These are phyloP conservation scores for Candida nemodendra DNA, from an alignment of 805 yeast genomes.

Conservation along the genomic window DNA sequence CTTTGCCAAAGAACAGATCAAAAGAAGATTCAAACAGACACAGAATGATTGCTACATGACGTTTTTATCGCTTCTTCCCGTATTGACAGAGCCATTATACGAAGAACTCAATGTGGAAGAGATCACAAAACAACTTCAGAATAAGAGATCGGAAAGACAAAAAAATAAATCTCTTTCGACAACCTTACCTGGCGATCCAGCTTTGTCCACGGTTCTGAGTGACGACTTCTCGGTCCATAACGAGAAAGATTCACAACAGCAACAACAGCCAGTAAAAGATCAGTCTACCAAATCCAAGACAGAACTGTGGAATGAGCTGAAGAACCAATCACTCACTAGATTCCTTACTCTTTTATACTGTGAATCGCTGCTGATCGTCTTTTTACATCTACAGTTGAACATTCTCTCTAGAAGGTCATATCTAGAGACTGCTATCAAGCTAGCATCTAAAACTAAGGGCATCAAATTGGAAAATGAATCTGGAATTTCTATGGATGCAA, in stretches of 20 bases:
- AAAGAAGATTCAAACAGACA: constrained; percentile 83
- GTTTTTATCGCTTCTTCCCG: constrained; percentile 77
- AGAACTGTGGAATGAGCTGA: constrained; percentile 82
- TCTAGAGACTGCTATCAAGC: constrained; percentile 68
- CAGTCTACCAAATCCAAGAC: constrained; percentile 44
- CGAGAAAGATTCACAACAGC: constrained; percentile 13
- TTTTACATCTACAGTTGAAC: constrained; percentile 84
- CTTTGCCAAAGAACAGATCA: constrained; percentile 64
- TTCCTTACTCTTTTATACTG: constrained; percentile 69
- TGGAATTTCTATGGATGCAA: constrained; percentile 18
- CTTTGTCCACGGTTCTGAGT: constrained; percentile 31
- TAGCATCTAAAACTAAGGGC: constrained; percentile 53
- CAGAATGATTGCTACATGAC: constrained; percentile 88
- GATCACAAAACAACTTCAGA: constrained; percentile 66
- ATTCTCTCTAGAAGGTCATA: constrained; percentile 85
- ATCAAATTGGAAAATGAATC: constrained; percentile 27
- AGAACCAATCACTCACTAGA: constrained; percentile 70
- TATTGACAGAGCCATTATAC: constrained; percentile 62
- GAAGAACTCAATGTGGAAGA: constrained; percentile 67
- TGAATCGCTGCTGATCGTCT: constrained; percentile 64
- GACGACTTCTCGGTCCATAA: constrained; percentile 40
- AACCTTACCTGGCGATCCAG: constrained; percentile 16
- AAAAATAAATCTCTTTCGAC: constrained; percentile 7
- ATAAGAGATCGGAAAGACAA: constrained; percentile 45
- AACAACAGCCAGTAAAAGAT: constrained; percentile 23